Evolutionary conservation across 2,329 filamentous ascomycete genomes (phyloP).

Genomic region (Blastomyces silverae): DNA sequence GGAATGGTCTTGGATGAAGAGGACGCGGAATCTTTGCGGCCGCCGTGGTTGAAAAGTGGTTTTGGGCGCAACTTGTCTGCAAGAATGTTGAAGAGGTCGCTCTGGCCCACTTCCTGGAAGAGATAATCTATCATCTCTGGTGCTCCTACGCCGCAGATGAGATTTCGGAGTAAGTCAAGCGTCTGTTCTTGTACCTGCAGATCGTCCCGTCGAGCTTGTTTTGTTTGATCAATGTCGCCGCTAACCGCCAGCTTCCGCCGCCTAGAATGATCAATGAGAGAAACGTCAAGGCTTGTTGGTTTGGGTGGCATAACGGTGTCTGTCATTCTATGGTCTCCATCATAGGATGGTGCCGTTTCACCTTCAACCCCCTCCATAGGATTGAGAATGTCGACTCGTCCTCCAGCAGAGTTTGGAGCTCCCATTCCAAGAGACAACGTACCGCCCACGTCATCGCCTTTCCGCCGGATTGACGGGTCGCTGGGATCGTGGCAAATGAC

Average conservation of each 20-base stretch:
- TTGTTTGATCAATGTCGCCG: constrained; percentile 59
- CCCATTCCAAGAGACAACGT: constrained; percentile 45
- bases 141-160: constrained; percentile 61
- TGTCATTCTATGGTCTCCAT: constrained; percentile 33
- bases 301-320: constrained; percentile 39
- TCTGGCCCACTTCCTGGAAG: constrained; percentile 66
- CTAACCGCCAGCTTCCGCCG: constrained; percentile 47
- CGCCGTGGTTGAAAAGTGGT: constrained; percentile 28
- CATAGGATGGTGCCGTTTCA: constrained; percentile 15
- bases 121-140: constrained; percentile 76
- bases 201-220: constrained; percentile 67
- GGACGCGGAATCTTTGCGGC: constrained; percentile 18
- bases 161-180: constrained; percentile 80
- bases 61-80: constrained; percentile 64
- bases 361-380: constrained; percentile 33
- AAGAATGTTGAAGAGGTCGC: constrained; percentile 73
- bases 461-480: constrained; percentile 27
- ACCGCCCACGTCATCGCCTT: constrained; percentile 27
- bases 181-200: constrained; percentile 85
- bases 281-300: constrained; percentile 32
- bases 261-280: constrained; percentile 37
- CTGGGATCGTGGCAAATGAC: constrained; percentile 58
- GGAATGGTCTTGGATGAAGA: constrained; percentile 27
- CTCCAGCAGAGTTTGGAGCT: constrained; percentile 53
- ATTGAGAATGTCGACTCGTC: constrained; percentile 55